phyloP scores from a whole-genome alignment of 306 rosid genomes.

The Bauhinia variegata region DNA sequence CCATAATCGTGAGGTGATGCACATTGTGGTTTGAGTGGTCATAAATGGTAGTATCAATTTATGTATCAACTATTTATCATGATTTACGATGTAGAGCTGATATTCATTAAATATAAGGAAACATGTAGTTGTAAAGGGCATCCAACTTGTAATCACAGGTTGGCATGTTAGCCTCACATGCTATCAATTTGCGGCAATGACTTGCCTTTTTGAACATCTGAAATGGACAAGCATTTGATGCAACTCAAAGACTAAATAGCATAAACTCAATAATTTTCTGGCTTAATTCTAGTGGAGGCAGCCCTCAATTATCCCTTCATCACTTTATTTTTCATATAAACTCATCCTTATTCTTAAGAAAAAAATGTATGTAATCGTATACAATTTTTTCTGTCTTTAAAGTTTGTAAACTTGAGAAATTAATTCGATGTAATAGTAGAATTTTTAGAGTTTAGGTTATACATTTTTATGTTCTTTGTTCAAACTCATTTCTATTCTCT shows the following conservation, averaged over 20 bases:
- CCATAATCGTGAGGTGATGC: neutral
- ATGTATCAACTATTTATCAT: neutral
- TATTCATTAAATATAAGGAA: neutral
- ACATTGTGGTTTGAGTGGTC: conserved; percentile 13
- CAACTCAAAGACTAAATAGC: neutral
- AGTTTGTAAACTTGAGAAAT: too few species aligned
- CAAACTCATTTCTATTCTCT: too few species aligned
- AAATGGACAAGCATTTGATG: neutral
- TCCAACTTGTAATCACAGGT: conserved; percentile 17
- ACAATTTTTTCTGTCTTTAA: too few species aligned
- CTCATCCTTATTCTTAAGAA: too few species aligned
- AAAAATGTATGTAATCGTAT: too few species aligned
- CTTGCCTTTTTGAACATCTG: neutral
- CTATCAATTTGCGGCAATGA: neutral
- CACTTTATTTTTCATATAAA: too few species aligned
- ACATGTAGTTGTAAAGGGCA: conserved; percentile 9
- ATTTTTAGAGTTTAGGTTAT: too few species aligned
- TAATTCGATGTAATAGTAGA: too few species aligned
- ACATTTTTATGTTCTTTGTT: too few species aligned
- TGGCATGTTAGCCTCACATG: conserved; percentile 3
- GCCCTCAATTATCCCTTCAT: too few species aligned
- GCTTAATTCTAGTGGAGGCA: too few species aligned
- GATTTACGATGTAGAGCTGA: conserved; percentile 21
- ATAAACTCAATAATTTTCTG: neutral
- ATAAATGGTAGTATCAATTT: conserved; percentile 10